Conservation (phyloP, 2,329 filamentous ascomycete genomes). For the Xylaria multiplex region DNA sequence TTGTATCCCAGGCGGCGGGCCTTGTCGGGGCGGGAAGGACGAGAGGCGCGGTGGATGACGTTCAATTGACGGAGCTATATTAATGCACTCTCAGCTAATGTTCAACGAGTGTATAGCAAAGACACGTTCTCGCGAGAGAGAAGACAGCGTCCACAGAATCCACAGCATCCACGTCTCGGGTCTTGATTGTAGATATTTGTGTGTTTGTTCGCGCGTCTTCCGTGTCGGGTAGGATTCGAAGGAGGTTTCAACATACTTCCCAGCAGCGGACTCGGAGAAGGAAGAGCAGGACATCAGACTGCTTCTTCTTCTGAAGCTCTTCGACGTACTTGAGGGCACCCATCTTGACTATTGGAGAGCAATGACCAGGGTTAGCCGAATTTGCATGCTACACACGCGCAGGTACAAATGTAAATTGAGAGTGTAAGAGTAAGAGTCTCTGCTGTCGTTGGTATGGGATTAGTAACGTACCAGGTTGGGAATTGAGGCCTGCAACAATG, state of each 20-base stretch:
- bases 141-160: conserved; percentile 51
- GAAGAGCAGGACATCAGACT: conserved; percentile 99
- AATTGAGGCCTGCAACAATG: conserved; percentile 51
- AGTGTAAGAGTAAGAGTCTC: not conserved
- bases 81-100: conserved; percentile 99
- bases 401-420: conserved; percentile 1
- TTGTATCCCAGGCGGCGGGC: conserved; percentile 99
- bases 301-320: conserved; percentile 99
- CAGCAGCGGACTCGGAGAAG: conserved; percentile 99
- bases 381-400: conserved; percentile 6
- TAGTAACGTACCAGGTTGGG: conserved; percentile 50
- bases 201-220: conserved; percentile 43
- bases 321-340: conserved; percentile 99
- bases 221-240: conserved; percentile 42
- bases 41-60: conserved; percentile 98
- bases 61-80: conserved; percentile 99
- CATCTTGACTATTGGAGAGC: conserved; percentile 73
- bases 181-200: conserved; percentile 45
- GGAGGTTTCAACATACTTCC: conserved; percentile 80
- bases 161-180: conserved; percentile 49
- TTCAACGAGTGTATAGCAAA: conserved; percentile 99
- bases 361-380: conserved; percentile 39
- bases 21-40: conserved; percentile 99
- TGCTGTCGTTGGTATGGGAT: not conserved
- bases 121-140: conserved; percentile 57